Evolutionary conservation across 768 basidiomycete species (phyloP).

Genomic region (Leccinum disarticulatum): DNA sequence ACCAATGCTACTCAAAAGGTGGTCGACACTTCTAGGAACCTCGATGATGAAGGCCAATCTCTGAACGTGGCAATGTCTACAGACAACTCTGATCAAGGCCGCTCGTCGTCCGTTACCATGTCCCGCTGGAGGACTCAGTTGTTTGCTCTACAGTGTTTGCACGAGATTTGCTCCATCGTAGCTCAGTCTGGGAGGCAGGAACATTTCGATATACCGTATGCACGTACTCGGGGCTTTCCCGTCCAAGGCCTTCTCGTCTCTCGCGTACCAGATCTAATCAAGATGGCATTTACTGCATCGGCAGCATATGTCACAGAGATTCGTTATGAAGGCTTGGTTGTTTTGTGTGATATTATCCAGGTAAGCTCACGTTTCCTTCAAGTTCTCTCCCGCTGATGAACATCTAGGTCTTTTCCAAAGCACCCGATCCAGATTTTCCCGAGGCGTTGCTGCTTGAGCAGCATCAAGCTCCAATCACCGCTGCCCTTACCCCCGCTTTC

Average conservation of each 20-base stretch:
- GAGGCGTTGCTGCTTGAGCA: constrained; percentile 91
- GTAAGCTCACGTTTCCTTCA: constrained; percentile 38
- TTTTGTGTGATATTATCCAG: constrained; percentile 90
- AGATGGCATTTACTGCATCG: constrained; percentile 97
- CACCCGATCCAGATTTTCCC: constrained; percentile 92
- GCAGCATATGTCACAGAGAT: constrained; percentile 97
- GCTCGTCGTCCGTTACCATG: constrained; percentile 45
- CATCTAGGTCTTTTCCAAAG: constrained; percentile 76
- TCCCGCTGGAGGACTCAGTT: constrained; percentile 96
- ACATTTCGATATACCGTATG: constrained; percentile 78
- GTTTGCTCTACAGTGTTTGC: constrained; percentile 90
- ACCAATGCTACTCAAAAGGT: constrained; percentile 77
- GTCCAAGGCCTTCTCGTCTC: constrained; percentile 70
- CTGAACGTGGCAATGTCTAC: constrained; percentile 59
- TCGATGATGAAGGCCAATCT: constrained; percentile 94
- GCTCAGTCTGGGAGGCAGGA: constrained; percentile 71
- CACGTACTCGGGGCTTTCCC: constrained; percentile 57
- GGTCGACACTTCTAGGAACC: constrained; percentile 55
- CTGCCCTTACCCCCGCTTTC: constrained; percentile 95
- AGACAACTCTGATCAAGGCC: constrained; percentile 30
- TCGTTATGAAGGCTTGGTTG: constrained; percentile 83
- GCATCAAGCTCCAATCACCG: constrained; percentile 97
- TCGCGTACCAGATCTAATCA: constrained; percentile 89
- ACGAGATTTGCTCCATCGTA: constrained; percentile 81
- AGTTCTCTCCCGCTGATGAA: constrained; percentile 5